These are phyloP conservation scores for Carex pumila DNA, from an alignment of 176 grass and related monocot genomes.

Conservation along the genomic window DNA sequence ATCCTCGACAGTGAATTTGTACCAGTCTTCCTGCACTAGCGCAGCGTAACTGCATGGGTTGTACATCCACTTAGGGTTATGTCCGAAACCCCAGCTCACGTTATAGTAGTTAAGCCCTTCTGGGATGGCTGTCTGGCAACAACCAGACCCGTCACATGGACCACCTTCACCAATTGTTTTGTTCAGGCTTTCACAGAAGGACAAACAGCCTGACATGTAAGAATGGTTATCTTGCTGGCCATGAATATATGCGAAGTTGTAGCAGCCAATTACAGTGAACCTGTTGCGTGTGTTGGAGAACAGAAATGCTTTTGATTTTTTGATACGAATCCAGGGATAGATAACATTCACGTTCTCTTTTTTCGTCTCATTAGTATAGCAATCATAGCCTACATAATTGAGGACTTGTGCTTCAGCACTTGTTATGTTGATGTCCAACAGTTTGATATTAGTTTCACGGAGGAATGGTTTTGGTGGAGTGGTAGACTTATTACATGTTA, in stretches of 20 bases:
- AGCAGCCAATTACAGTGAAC: slow-evolving; percentile 27
- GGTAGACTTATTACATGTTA: slow-evolving; percentile 4
- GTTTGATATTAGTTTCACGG: background rate
- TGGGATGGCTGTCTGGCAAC: no score
- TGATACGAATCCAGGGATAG: no score
- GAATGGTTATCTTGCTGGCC: background rate
- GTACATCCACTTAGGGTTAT: accelerated
- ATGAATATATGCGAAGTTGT: background rate
- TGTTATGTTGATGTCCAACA: background rate
- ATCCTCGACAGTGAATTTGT: background rate
- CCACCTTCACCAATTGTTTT: no score
- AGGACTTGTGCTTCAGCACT: background rate
- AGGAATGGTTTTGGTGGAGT: background rate
- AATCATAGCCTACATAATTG: no score
- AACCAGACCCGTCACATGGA: no score
- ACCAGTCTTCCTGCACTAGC: no score
- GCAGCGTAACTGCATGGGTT: no score
- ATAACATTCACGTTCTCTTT: no score
- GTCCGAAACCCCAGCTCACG: accelerated
- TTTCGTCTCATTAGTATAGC: no score
- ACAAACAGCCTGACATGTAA: background rate
- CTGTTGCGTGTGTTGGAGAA: background rate
- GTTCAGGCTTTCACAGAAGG: accelerated
- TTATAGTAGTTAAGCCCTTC: no score
- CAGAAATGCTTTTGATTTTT: no score